These are phyloP conservation scores for Aspergillus sclerotiicarbonarius DNA, from an alignment of 495 filamentous ascomycete species.

Conservation along the genomic window DNA sequence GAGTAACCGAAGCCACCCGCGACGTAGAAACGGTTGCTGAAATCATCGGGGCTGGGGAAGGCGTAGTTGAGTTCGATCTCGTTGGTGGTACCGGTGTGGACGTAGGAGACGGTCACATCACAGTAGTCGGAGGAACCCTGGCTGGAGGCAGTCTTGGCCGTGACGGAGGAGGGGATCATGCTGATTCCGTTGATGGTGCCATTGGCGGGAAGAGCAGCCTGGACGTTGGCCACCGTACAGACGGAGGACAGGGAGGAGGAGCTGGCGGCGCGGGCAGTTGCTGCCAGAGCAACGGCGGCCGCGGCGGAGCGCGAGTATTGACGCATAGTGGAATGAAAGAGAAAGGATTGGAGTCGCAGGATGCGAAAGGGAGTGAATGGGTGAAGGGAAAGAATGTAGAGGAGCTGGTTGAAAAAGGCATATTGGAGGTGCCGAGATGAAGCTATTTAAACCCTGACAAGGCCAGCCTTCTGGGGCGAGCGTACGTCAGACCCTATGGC, in stretches of 20 bases:
- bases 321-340: constrained; percentile 22
- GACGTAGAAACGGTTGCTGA: constrained; percentile 39
- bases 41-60: constrained; percentile 33
- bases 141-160: constrained; percentile 29
- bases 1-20: constrained; percentile 37
- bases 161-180: constrained; percentile 30
- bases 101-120: constrained; percentile 36
- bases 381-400: not conserved
- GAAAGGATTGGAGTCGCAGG: not conserved
- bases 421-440: not conserved
- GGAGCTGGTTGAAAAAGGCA: not conserved
- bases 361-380: not conserved
- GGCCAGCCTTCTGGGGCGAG: not conserved
- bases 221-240: constrained; percentile 34
- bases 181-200: constrained; percentile 33
- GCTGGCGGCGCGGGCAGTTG: constrained; percentile 19
- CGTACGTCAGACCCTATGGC: not conserved
- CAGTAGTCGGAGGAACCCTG: constrained; percentile 27
- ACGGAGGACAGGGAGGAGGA: constrained; percentile 30
- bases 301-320: constrained; percentile 16
- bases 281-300: constrained; percentile 25
- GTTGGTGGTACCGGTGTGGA: constrained; percentile 32
- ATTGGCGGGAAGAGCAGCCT: constrained; percentile 30
- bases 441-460: not conserved
- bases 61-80: constrained; percentile 31